A percentile compares a stretch with the other conserved stretches of the same genome.
These are phyloP conservation scores for Fusarium anguioides DNA, from an alignment of 2,329 filamentous ascomycete genomes.

Conservation along the genomic window DNA sequence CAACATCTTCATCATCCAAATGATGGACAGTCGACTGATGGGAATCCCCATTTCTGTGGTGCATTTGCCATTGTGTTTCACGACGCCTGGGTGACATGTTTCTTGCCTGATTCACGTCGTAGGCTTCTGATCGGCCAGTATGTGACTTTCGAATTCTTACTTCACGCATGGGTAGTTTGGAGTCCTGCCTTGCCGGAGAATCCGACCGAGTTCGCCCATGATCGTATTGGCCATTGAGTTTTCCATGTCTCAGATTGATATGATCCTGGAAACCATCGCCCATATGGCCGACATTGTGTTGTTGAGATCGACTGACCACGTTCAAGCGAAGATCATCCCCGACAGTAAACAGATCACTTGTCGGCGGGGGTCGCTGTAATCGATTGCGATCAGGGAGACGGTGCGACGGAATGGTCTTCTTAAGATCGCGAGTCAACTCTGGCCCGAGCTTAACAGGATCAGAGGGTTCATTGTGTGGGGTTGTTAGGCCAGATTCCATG, in stretches of 20 bases:
- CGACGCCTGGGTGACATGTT: slow-evolving; percentile 45
- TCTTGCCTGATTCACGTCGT: slow-evolving; percentile 34
- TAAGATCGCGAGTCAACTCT: slow-evolving; percentile 42
- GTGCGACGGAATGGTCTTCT: slow-evolving; percentile 34
- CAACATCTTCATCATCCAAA: slow-evolving; percentile 40
- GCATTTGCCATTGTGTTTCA: slow-evolving; percentile 35
- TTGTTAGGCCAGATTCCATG: slow-evolving; percentile 54
- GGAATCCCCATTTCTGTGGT: slow-evolving; percentile 26
- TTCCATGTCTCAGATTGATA: slow-evolving; percentile 27
- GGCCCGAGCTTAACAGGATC: slow-evolving; percentile 38
- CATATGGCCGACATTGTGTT: slow-evolving; percentile 44
- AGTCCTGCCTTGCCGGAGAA: slow-evolving; percentile 43
- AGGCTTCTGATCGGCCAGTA: slow-evolving; percentile 35
- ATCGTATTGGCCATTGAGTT: slow-evolving; percentile 29
- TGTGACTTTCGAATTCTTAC: slow-evolving; percentile 45
- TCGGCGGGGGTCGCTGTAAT: slow-evolving; percentile 18
- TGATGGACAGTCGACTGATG: slow-evolving; percentile 35
- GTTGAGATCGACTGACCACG: slow-evolving; percentile 45
- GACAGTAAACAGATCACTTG: slow-evolving; percentile 43
- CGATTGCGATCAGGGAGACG: slow-evolving; percentile 21
- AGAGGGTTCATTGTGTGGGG: slow-evolving; percentile 50
- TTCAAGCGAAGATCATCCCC: slow-evolving; percentile 54
- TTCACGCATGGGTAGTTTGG: slow-evolving; percentile 56
- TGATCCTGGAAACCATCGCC: slow-evolving; percentile 51
- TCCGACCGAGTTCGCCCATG: slow-evolving; percentile 34